Evolutionary conservation across 1,139 yeast species (phyloP), one percentile per base, ranked within the genome.

Genomic region (Saccharomyces hybrid): DNA sequence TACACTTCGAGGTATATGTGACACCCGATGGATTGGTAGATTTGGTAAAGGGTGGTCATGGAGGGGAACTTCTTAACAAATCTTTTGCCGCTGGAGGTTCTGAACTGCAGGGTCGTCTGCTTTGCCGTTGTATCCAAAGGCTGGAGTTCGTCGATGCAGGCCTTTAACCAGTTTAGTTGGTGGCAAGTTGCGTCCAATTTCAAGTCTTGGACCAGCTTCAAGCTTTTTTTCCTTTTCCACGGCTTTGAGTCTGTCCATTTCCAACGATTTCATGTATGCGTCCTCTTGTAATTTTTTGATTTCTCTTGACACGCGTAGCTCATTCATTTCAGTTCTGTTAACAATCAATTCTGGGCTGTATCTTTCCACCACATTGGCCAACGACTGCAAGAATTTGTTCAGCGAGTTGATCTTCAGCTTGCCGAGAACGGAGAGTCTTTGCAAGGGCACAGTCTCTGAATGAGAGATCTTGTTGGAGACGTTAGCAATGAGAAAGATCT

Each of bases 21-120:
- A 14, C 72, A 72, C 57, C 86, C 89, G 48, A 88, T 81, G 62
- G 77, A 81, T 49, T 83, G 75, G 67, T 88, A 89, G 4, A 91
- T 68, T 42, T 86, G 86, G 49, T 75, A 75, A n/a, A 85, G 66
- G 0, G 82, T 71, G 14, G 79, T 75, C 4, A 70, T 64, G 24
- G 78, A 76, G 28, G 71, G 65, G 56, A 89, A 81, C 52, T 77
- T 77, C 55, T 82, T 80, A 7, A 87, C 75, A 2, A 84, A 67
- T 50, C 95, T 75, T 51, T 77, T 76, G 1, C 97, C 97, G 46
- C 78, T 69, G 2, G 82, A 74, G 34, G 80, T 71, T 56, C 88
- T 73, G 49, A 84, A 71, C 57, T 74, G 74, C 26, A 74, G 61
- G 0, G 67, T 67, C 2, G 75, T 68, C 9, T 52, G 55, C 21